A percentile compares a stretch with the other conserved stretches of the same genome.
Conservation (phyloP, 768 basidiomycete species). For the Pluteus cervinus region DNA sequence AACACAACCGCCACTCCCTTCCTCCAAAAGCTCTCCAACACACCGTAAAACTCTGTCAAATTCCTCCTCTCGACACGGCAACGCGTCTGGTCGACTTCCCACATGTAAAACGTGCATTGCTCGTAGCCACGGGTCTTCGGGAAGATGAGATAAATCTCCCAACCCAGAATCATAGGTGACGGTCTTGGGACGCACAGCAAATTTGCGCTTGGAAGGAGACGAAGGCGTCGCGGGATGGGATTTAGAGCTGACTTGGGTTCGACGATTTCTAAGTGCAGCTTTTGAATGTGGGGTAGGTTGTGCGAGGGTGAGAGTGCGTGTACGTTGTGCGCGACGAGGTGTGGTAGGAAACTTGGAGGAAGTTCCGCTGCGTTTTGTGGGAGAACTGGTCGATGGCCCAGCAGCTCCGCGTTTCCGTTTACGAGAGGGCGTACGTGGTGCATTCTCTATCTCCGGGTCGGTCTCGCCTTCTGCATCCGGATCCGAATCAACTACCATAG, state of each 20-base stretch:
- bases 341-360: too few species aligned
- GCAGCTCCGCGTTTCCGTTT: slow-evolving; percentile 38
- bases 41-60: slow-evolving; percentile 68
- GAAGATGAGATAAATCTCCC: slow-evolving; percentile 44
- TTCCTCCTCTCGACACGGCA: slow-evolving; percentile 88
- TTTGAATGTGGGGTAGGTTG: slow-evolving; percentile 77
- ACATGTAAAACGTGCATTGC: slow-evolving; percentile 93
- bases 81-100: slow-evolving; percentile 79
- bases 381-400: slow-evolving; percentile 18
- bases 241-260: slow-evolving; percentile 11
- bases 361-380: too few species aligned
- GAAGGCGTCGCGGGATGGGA: slow-evolving; percentile 14
- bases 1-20: slow-evolving; percentile 91
- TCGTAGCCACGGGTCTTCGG: slow-evolving; percentile 75
- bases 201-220: slow-evolving; percentile 23
- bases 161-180: slow-evolving; percentile 22
- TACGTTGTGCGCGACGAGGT: slow-evolving; percentile 27
- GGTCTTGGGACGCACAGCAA: slow-evolving; percentile 22
- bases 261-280: slow-evolving; percentile 49
- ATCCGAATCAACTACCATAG: slow-evolving; percentile 12
- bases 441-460: slow-evolving; percentile 14
- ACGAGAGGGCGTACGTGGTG: slow-evolving; percentile 47
- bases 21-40: slow-evolving; percentile 83
- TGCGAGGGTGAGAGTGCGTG: slow-evolving; percentile 32
- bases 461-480: slow-evolving; percentile 13